Evolutionary conservation across 768 basidiomycete species (phyloP).

Genomic region (Gymnopilus dilepis): DNA sequence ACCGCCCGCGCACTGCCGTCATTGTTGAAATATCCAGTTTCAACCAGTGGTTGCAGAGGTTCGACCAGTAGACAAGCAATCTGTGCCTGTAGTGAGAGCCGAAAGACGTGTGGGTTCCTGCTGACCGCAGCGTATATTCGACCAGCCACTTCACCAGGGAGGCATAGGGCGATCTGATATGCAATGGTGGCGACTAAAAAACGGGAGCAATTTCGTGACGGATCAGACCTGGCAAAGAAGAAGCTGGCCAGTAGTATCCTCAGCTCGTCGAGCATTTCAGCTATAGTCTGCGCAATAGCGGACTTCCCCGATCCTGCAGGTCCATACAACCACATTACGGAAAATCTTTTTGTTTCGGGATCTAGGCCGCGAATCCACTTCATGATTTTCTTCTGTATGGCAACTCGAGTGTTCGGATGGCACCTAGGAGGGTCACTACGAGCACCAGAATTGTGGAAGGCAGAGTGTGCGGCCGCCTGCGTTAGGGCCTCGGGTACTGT

Average conservation of each 20-base stretch:
- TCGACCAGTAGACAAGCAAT: not conserved
- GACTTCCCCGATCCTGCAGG: slow-evolving; percentile 22
- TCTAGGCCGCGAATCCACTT: slow-evolving; percentile 17
- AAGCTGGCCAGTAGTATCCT: slow-evolving; percentile 10
- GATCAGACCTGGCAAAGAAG: slow-evolving; percentile 16
- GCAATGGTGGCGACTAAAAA: slow-evolving; percentile 13
- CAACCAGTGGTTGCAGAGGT: slow-evolving; percentile 5
- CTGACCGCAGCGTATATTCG: not conserved
- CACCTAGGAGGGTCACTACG: slow-evolving; percentile 23
- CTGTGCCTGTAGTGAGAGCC: not conserved
- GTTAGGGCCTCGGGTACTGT: too few relatives aligned
- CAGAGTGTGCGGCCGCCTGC: not conserved
- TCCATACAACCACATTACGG: slow-evolving; percentile 15
- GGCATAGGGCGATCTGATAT: slow-evolving; percentile 1
- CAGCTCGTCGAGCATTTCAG: slow-evolving; percentile 2
- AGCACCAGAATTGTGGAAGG: slow-evolving; percentile 22
- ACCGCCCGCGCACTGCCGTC: not conserved
- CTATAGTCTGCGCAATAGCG: slow-evolving; percentile 19
- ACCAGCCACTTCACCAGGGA: not conserved
- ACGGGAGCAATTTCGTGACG: not conserved
- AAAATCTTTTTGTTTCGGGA: not conserved
- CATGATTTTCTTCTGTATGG: slow-evolving; percentile 18
- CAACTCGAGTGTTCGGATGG: slow-evolving; percentile 21
- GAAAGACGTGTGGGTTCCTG: not conserved
- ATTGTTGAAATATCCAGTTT: not conserved